These are phyloP conservation scores for Periconia digitata DNA, from an alignment of 2,329 filamentous ascomycete species.

Conservation along the genomic window DNA sequence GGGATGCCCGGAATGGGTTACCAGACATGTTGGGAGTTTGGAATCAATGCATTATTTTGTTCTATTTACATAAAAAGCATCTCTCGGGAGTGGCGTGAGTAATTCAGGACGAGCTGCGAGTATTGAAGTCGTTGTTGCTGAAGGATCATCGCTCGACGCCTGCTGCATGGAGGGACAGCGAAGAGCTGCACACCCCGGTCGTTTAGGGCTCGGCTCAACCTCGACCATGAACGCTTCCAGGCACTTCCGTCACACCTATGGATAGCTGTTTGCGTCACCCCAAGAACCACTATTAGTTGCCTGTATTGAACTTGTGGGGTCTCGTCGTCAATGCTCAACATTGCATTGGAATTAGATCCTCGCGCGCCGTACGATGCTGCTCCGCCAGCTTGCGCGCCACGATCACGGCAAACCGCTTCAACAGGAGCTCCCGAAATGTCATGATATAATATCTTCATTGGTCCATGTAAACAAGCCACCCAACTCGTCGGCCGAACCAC, in stretches of 20 bases:
- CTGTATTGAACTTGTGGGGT: not conserved
- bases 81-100: conserved; percentile 10
- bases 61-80: conserved; percentile 37
- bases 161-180: conserved; percentile 13
- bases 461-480: conserved; percentile 65
- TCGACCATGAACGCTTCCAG: conserved; percentile 8
- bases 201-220: conserved; percentile 8
- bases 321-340: not conserved
- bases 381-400: no score
- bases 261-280: not conserved
- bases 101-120: conserved; percentile 7
- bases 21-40: conserved; percentile 41
- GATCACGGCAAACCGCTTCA: not conserved
- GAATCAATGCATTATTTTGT: conserved; percentile 40
- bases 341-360: no score
- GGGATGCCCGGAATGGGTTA: conserved; percentile 44
- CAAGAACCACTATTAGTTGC: no score
- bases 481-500: conserved; percentile 58
- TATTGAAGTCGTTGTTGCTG: conserved; percentile 9
- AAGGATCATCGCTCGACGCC: conserved; percentile 8
- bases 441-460: not conserved
- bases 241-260: not conserved
- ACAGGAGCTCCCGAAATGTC: not conserved
- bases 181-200: conserved; percentile 12
- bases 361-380: not conserved